Base-by-base conservation (phyloP, 2,329 filamentous ascomycete genomes). In the Nectriaceae sp. region DNA sequence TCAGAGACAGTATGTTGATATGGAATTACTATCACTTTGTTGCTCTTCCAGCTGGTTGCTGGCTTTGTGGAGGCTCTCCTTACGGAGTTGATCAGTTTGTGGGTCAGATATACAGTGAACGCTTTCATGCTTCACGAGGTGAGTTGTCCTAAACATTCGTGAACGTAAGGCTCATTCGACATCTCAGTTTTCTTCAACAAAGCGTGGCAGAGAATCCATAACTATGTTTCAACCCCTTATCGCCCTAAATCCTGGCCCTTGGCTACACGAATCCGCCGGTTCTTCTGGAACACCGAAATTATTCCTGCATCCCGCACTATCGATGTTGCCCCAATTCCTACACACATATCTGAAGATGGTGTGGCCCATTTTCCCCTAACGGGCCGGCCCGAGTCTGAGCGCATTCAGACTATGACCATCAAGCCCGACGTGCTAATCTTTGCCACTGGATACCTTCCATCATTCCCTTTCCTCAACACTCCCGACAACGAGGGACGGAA, bases 391-490 rank as follows among this genome's bases (percentile, higher is more conserved):
- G 69, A 72, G 42, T 60, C 60, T 10, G 53, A 65, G 4, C 53
- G 54, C 5, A 62, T 73, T 42, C 61, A 60, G 40, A 35, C 52
- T 0, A 57, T 58, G 10, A 42, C 24, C n/a, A 60, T 73, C 24
- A 67, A 65, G 5, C 71, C 73, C 0, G 74, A 77, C 46, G 53
- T 77, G 3, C 50, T 77, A 3, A 60, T 78, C 19, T 66, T 73
- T 33, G 70, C 69, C 21, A 77, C 75, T 2, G 75, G 75, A 0
- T 78, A 77, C 53, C 62, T 60, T 1, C 70, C 72, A n/a, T 60
- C 58, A 1, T 75, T 76, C 26, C 63, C 59, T 0, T 76, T 75
- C 54, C 58, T 75, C 2, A 42, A 59, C 4, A 33, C 33, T 18
- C 4, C 13, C 11, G 19, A 35, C 3, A 36, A 44, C 13, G 37